Evolutionary conservation across 345 rosid species (phyloP).

Genomic region (Mangifera indica): DNA sequence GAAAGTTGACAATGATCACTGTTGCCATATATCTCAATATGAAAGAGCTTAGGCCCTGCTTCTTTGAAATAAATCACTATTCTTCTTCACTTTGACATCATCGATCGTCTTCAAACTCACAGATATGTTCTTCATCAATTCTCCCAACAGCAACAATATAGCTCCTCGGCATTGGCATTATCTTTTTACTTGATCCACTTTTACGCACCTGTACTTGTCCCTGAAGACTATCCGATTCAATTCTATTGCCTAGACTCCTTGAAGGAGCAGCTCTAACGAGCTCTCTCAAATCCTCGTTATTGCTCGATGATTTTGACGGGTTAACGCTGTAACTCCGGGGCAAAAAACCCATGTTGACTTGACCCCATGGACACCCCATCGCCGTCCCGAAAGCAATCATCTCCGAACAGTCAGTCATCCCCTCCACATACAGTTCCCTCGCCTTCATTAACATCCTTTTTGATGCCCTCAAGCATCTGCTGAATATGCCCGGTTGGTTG

Average conservation of each 20-base stretch:
- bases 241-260: slow-evolving; percentile 25
- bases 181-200: slow-evolving; percentile 1
- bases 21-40: slow-evolving; percentile 4
- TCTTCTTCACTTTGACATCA: slow-evolving; percentile 2
- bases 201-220: background rate
- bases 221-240: background rate
- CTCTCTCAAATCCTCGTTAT: slow-evolving; percentile 40
- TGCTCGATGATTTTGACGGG: slow-evolving; percentile 30
- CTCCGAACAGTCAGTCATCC: slow-evolving; percentile 59
- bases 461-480: slow-evolving; percentile 44
- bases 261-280: slow-evolving; percentile 54
- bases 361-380: slow-evolving; percentile 46
- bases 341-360: slow-evolving; percentile 24
- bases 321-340: slow-evolving; percentile 54
- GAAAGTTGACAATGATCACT: background rate
- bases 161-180: slow-evolving; percentile 39
- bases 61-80: slow-evolving; percentile 27
- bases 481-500: slow-evolving; percentile 33
- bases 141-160: slow-evolving; percentile 50
- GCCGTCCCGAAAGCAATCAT: slow-evolving; percentile 28
- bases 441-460: slow-evolving; percentile 45
- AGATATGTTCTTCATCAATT: slow-evolving; percentile 73
- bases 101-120: slow-evolving; percentile 48
- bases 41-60: slow-evolving; percentile 46
- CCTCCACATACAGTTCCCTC: slow-evolving; percentile 54